Base-by-base conservation (phyloP, 305 asterid genomes). In the Fraxinus floribunda region DNA sequence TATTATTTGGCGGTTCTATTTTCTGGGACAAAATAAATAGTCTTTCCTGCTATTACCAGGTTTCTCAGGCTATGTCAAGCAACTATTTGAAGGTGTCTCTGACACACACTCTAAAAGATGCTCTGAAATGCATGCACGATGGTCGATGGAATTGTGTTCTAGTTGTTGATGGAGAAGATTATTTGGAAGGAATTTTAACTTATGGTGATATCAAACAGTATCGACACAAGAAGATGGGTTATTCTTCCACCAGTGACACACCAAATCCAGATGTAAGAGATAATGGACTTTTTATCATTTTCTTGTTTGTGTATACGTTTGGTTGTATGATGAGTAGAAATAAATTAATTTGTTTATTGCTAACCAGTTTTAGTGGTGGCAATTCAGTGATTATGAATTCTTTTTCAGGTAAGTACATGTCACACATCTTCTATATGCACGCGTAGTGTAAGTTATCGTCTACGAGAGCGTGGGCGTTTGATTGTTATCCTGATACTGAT, bases 101-200 rank as follows among this genome's bases (percentile, higher is more conserved):
- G 20, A 86, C 90, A 79, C 93, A 94, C 84, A 90, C 94, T 60
- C 86, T 94, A 77, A 91, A 90, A 88, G 97, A 92, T 81, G 95
- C 95, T 57, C 79, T 94, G 78, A 88, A 85, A 73, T 83, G 87
- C 81, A 96, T 96, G 97, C 88, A 88, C 49, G 97, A 94, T 64
- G 90, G 91, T 79, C 92, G 90, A 55, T 95, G 91, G 86, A 87
- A 85, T 74, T 94, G 96, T 76, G 91, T 83, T 83, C 86, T 94
- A 75, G 94, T 94, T 74, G 95, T 92, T 82, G 97, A 93, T 64
- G 79, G 81, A 32, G 96, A 93, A 79, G 97, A 90, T 85, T 90
- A 73, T 86, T 83, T 94, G 87, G 97, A 92, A 88, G 99, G 99
- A 81, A 88, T 96, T 83, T 86, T 96, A 86, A 94, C 99, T 10